Conservation (phyloP, 2,329 filamentous ascomycete genomes). For the Aspergillus hiratsukae region DNA sequence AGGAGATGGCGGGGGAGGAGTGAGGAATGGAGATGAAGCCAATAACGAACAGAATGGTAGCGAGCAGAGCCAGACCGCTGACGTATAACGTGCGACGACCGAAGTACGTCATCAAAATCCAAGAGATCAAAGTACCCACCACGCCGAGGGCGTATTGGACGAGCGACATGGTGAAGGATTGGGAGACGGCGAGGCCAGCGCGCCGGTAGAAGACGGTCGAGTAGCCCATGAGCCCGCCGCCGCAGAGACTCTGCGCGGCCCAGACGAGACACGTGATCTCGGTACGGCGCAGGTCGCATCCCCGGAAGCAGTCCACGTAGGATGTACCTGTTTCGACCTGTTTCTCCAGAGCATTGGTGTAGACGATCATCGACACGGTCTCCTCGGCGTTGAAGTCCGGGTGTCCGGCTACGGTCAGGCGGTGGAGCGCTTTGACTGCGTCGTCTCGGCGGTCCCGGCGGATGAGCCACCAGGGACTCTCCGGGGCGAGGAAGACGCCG, state of each 20-base stretch:
- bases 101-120: conserved; percentile 71
- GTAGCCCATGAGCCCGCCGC: conserved; percentile 61
- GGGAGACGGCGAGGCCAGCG: conserved; percentile 48
- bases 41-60: conserved; percentile 71
- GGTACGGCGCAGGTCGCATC: conserved; percentile 71
- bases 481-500: conserved; percentile 46
- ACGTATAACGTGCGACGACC: conserved; percentile 74
- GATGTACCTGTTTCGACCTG: conserved; percentile 67
- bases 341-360: conserved; percentile 77
- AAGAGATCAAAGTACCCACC: conserved; percentile 74
- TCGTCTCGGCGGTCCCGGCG: conserved; percentile 43
- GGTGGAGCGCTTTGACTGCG: conserved; percentile 40
- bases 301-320: conserved; percentile 81
- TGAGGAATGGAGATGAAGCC: conserved; percentile 74
- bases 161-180: conserved; percentile 47
- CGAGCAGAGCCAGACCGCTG: conserved; percentile 69
- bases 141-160: conserved; percentile 66
- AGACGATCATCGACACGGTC: conserved; percentile 87
- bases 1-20: not conserved
- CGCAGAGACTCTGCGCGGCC: conserved; percentile 60
- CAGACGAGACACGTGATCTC: conserved; percentile 66
- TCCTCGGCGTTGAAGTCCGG: conserved; percentile 76
- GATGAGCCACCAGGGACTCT: conserved; percentile 51
- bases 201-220: conserved; percentile 58
- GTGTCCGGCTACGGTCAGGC: conserved; percentile 48